phyloP scores from a whole-genome alignment of 225 moss, liverwort and hornwort species.

The Pseudisothecium myosuroides region DNA sequence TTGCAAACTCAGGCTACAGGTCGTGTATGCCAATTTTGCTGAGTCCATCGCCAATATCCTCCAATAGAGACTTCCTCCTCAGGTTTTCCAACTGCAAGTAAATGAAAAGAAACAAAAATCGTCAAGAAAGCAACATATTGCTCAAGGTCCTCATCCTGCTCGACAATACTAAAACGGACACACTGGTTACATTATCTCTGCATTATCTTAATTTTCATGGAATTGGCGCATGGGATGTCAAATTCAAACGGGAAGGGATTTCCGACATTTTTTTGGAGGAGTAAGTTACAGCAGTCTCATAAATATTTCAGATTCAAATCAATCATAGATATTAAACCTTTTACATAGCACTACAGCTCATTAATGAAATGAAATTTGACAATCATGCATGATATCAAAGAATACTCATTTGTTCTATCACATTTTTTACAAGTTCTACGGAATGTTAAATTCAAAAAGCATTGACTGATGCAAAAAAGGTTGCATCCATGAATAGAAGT shows the following conservation, averaged over 20 bases:
- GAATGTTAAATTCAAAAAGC: neutral
- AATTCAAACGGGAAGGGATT: neutral
- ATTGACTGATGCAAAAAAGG: neutral
- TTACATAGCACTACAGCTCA: neutral
- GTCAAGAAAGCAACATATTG: neutral
- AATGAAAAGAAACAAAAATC: neutral
- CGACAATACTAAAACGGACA: accelerated
- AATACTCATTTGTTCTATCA: neutral
- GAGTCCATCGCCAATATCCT: neutral
- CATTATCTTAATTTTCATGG: neutral
- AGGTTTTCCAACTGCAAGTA: neutral
- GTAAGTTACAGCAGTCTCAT: neutral
- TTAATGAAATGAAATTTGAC: neutral
- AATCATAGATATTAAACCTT: neutral
- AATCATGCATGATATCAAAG: neutral
- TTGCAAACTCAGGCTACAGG: neutral
- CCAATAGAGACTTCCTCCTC: neutral
- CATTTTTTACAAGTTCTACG: too few species aligned
- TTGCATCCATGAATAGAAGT: neutral
- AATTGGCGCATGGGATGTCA: neutral
- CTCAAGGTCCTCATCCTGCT: neutral
- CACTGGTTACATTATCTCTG: too few species aligned
- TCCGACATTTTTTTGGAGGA: neutral
- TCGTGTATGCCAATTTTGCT: neutral
- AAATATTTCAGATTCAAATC: neutral